Conservation (phyloP, 148 eudicot genomes). For the Spergularia marina region DNA sequence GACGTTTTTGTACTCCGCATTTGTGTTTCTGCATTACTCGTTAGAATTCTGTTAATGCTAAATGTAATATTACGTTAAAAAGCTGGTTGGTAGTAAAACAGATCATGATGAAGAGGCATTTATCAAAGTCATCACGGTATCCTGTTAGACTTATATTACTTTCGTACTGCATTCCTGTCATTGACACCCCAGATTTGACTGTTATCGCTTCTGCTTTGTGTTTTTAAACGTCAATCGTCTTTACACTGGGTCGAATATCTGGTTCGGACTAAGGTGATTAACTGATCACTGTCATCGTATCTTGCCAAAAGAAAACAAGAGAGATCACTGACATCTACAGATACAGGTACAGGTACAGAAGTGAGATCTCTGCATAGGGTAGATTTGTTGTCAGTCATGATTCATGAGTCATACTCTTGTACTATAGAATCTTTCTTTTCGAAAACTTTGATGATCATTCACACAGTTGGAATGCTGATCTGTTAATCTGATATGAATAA, state of each 20-base stretch:
- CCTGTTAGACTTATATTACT: no score
- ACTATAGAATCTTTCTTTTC: no score
- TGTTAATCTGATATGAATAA: background rate
- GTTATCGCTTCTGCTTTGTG: no score
- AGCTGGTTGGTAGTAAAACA: conserved; percentile 23
- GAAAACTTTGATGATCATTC: no score
- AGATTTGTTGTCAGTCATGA: background rate
- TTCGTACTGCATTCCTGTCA: background rate
- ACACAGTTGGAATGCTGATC: background rate
- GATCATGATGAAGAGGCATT: conserved; percentile 20
- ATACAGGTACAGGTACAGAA: background rate
- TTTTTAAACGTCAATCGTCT: no score
- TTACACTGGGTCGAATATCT: no score
- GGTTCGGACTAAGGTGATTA: no score
- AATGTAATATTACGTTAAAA: conserved; percentile 23
- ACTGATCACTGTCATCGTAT: no score
- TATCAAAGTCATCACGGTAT: conserved; percentile 7
- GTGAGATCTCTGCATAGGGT: background rate
- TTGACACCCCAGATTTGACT: background rate
- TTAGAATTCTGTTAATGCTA: conserved; percentile 21
- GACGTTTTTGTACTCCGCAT: conserved; percentile 4
- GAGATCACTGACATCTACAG: background rate
- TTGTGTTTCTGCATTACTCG: conserved; percentile 24
- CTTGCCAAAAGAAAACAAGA: no score
- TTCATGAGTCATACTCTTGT: no score